Evolutionary conservation across 2,329 filamentous ascomycete genomes (phyloP).

Genomic region (Polytolypa hystricis): DNA sequence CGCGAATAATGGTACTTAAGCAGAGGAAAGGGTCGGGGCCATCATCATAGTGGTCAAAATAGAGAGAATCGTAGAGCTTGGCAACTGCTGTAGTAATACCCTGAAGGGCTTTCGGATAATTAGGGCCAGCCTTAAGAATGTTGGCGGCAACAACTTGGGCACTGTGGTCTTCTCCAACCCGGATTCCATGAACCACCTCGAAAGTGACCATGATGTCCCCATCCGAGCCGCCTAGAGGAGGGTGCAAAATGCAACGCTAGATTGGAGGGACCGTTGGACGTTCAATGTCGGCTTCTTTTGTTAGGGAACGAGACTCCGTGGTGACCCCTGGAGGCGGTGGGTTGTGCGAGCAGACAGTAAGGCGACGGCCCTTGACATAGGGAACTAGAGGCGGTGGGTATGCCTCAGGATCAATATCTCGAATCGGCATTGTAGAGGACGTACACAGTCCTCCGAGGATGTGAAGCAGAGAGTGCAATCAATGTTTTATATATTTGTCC

Average conservation of each 20-base stretch:
- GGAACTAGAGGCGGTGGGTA: constrained; percentile 1
- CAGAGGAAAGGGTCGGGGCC: neutral
- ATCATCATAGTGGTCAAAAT: constrained; percentile 4
- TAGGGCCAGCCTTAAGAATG: neutral
- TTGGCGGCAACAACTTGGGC: constrained; percentile 6
- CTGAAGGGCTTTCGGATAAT: neutral
- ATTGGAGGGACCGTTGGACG: neutral
- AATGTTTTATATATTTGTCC: no score
- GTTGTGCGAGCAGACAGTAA: constrained; percentile 5
- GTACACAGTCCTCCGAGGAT: no score
- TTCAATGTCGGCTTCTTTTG: neutral
- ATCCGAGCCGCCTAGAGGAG: neutral
- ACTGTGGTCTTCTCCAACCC: neutral
- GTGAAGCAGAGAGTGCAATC: no score
- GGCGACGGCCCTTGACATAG: constrained; percentile 1
- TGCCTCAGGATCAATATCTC: no score
- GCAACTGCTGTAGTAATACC: constrained; percentile 2
- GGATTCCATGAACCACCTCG: neutral
- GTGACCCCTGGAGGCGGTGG: constrained; percentile 2
- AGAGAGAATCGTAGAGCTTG: constrained; percentile 8
- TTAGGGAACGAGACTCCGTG: neutral
- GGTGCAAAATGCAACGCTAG: constrained; percentile 5
- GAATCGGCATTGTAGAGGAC: no score
- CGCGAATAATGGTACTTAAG: neutral
- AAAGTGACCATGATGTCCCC: neutral